Evolutionary conservation across 1,284 basidiomycete species (phyloP), one percentile per base, ranked within the genome.

Genomic region (Ganoderma leucocontextum): DNA sequence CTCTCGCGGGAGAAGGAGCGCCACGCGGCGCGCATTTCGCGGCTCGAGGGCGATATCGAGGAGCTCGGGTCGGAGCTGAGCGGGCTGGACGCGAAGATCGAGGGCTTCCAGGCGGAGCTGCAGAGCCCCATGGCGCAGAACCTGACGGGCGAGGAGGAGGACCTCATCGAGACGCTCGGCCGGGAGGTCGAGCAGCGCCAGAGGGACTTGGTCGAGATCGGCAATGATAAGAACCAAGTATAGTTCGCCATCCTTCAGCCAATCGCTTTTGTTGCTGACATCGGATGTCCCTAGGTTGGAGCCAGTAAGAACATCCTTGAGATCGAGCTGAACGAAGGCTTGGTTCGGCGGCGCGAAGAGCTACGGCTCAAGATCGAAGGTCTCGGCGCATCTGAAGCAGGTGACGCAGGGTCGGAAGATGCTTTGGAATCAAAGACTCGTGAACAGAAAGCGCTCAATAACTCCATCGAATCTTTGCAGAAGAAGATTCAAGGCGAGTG

Each of bases 301-400:
- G 88, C 90, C 29, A 86, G 87, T 72, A 95, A 95, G 80, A 94
- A 91, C 76, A 82, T 91, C 15, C 82, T 98, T 29, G 95, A 98
- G 79, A 97, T 99, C 63, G 97, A 99, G 79, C 85, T 99, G 41
- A 95, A 94, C 71, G 97, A 99, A 78, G 92, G 91, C 72, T 85
- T 99, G 19, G 86, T 90, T 22, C 87, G 96, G 4, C 87, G 92
- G 17, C 85, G 89, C 49, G 91, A 95, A 65, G 95, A 97, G 75
- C 77, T 98, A 2, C 88, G 89, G 52, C 80, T 83, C 49, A 93
- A 93, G 76, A 82, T 99, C 17, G 96, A 98, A 71, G 82, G 86
- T 60, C 82, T 93, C 22, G 93, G 87, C 60, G 91, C 90, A 63
- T 83, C 85, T 0, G 89, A 87, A 59, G 85, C 85, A n/a, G 91